These are phyloP conservation scores for Alloteropsis angusta DNA, from an alignment of 202 grass and related monocot genomes.

Conservation along the genomic window DNA sequence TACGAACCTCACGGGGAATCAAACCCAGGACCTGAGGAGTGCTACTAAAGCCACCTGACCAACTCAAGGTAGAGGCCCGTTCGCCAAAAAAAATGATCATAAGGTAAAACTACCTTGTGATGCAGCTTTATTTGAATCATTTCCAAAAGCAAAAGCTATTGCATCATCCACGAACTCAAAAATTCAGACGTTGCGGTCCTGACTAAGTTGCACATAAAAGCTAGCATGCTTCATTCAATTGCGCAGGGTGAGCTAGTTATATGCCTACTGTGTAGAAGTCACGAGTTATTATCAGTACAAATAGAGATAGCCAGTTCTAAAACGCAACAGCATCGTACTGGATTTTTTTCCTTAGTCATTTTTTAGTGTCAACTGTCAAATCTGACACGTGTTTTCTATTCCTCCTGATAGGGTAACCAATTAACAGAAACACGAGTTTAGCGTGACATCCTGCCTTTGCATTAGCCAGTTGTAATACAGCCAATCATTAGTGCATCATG, in stretches of 20 bases:
- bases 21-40: no score
- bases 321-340: neutral
- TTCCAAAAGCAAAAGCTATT: conserved; percentile 6
- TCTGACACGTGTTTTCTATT: neutral
- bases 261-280: neutral
- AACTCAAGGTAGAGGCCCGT: no score
- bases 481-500: neutral
- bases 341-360: neutral
- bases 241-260: neutral
- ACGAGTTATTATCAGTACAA: neutral
- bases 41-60: no score
- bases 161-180: neutral
- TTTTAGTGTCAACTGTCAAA: neutral
- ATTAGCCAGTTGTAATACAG: neutral
- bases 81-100: no score
- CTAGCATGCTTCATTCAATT: neutral
- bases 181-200: neutral
- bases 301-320: neutral
- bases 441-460: neutral
- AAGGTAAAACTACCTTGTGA: neutral
- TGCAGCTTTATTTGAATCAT: conserved; percentile 15
- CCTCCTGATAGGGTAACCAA: neutral
- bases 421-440: neutral
- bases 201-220: neutral
- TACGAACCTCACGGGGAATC: no score